Conservation (phyloP, 1,139 yeast species). For the Geotrichum macrosporum region DNA sequence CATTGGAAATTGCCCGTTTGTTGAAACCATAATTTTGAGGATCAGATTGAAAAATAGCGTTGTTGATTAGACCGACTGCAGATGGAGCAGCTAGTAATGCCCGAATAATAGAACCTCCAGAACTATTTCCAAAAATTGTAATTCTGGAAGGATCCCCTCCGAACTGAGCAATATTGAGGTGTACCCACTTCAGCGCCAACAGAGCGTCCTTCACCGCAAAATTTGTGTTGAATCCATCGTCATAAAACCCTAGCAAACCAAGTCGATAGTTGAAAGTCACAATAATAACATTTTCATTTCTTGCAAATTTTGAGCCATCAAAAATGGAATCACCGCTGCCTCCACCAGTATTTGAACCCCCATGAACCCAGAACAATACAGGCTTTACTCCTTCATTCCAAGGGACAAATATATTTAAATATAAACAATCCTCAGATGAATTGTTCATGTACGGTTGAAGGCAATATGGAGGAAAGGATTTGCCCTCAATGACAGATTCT, state of each 20-base stretch:
- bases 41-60: slow-evolving; percentile 36
- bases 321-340: slow-evolving; percentile 35
- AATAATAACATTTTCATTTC: slow-evolving; percentile 35
- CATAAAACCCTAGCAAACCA: slow-evolving; percentile 38
- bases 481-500: slow-evolving; percentile 8
- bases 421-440: slow-evolving; percentile 31
- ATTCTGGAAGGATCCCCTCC: slow-evolving; percentile 39
- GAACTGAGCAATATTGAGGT: slow-evolving; percentile 35
- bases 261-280: slow-evolving; percentile 41
- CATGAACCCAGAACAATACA: slow-evolving; percentile 41
- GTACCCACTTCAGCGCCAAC: slow-evolving; percentile 39
- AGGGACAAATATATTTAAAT: slow-evolving; percentile 31
- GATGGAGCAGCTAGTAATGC: slow-evolving; percentile 29
- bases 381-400: slow-evolving; percentile 25
- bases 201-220: slow-evolving; percentile 38
- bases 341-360: slow-evolving; percentile 39
- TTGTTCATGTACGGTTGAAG: slow-evolving; percentile 25
- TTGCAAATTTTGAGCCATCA: slow-evolving; percentile 35
- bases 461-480: slow-evolving; percentile 27
- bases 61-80: slow-evolving; percentile 29
- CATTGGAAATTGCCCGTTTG: slow-evolving; percentile 25
- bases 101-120: slow-evolving; percentile 38
- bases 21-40: slow-evolving; percentile 32
- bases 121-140: slow-evolving; percentile 40
- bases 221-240: slow-evolving; percentile 33